A percentile compares a stretch with the other conserved stretches of the same genome.
Evolutionary conservation across 1,284 basidiomycete genomes (phyloP).

Genomic region (Somion occarium): DNA sequence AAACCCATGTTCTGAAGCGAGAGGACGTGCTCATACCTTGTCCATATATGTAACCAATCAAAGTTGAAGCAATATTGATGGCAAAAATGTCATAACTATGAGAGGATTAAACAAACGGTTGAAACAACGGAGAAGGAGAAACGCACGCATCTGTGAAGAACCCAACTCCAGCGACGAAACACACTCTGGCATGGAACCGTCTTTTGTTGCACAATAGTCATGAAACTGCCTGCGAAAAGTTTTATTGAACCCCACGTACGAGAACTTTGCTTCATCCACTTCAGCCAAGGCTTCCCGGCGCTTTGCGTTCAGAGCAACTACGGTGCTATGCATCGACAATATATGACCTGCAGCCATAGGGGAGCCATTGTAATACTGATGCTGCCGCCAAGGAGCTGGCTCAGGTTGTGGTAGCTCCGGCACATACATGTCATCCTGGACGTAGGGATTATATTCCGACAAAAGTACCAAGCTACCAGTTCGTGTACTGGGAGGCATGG

Average conservation of each 20-base stretch:
- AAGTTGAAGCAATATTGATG: conserved; percentile 71
- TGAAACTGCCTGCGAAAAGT: no score
- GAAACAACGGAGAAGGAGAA: neutral
- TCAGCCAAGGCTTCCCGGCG: conserved; percentile 47
- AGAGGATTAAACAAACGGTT: neutral
- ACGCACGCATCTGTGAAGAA: conserved; percentile 80
- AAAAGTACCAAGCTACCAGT: no score
- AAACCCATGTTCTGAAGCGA: neutral
- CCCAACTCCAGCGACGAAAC: conserved; percentile 71
- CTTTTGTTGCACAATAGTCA: conserved; percentile 13
- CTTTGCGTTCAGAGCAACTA: conserved; percentile 1
- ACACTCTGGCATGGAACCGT: conserved; percentile 63
- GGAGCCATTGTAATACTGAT: neutral
- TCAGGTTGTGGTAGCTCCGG: no score
- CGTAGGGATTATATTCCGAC: no score
- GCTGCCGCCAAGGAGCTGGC: neutral
- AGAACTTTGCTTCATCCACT: conserved; percentile 51
- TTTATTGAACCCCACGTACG: no score
- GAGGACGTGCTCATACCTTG: neutral
- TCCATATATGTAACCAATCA: conserved; percentile 66
- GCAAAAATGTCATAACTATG: conserved; percentile 67
- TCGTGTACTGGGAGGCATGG: no score
- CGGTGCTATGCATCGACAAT: neutral
- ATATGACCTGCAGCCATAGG: no score
- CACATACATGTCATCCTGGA: no score